Evolutionary conservation across 2,329 filamentous ascomycete genomes (phyloP).

Genomic region (Tolypocladium endophyticum): DNA sequence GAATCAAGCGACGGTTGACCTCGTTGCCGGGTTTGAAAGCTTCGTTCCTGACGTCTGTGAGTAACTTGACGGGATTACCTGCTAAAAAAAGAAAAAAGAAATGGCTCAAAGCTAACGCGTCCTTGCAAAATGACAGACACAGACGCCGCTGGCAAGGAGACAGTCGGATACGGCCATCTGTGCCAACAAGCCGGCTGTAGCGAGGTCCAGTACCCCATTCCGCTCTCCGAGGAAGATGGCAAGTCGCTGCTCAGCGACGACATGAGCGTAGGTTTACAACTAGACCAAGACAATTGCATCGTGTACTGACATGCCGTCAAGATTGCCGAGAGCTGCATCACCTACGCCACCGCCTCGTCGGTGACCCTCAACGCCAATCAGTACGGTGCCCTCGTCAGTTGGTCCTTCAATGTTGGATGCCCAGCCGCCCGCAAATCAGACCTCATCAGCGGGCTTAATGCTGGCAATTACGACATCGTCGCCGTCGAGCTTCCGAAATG

Average conservation of each 20-base stretch:
- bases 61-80: not conserved
- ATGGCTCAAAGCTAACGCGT: not conserved
- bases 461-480: not conserved
- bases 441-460: not conserved
- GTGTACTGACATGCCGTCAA: not conserved
- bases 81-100: not conserved
- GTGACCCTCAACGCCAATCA: not conserved
- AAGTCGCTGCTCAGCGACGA: not conserved
- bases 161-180: not conserved
- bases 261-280: not conserved
- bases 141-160: not conserved
- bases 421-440: not conserved
- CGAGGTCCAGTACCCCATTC: not conserved
- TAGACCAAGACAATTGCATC: not conserved
- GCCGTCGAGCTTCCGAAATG: not conserved
- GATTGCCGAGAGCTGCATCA: not conserved
- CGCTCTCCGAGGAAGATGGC: not conserved
- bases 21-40: not conserved
- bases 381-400: not conserved
- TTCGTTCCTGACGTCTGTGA: not conserved
- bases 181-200: not conserved
- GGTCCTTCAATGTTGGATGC: not conserved
- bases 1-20: not conserved
- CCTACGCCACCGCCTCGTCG: not conserved
- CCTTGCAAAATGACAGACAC: not conserved